Conservation (phyloP, 106 monocot species). For the Dendrobium chrysotoxum region DNA sequence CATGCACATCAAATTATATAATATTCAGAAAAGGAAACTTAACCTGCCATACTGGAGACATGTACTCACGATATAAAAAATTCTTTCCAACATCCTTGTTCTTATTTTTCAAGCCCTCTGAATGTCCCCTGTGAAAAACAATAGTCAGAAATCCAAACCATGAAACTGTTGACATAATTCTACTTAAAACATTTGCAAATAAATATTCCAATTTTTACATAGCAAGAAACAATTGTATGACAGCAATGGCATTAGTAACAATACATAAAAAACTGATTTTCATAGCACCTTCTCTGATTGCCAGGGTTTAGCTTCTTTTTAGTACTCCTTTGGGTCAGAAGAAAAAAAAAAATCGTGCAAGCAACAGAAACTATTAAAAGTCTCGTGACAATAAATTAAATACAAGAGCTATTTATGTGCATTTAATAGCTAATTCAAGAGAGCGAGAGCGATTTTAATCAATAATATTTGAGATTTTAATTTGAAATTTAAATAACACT, state of each 20-base stretch:
- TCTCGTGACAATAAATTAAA: neutral
- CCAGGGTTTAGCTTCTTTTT: neutral
- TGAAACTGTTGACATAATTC: neutral
- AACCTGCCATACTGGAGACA: slow-evolving; percentile 93
- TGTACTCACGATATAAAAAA: slow-evolving; percentile 57
- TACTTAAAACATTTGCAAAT: neutral
- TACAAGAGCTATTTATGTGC: too few relatives aligned
- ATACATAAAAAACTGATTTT: neutral
- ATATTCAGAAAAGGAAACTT: neutral
- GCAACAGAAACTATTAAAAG: neutral
- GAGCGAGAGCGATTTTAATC: too few relatives aligned
- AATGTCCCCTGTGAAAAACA: slow-evolving; percentile 12
- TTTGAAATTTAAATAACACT: too few relatives aligned
- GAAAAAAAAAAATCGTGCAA: neutral
- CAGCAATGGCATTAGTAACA: neutral
- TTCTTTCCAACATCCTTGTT: slow-evolving; percentile 20
- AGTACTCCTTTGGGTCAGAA: neutral
- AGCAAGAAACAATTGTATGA: neutral
- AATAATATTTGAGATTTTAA: too few relatives aligned
- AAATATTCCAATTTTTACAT: neutral
- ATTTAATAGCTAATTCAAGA: too few relatives aligned
- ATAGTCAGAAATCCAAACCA: neutral
- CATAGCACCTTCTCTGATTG: neutral
- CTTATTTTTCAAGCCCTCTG: slow-evolving; percentile 14
- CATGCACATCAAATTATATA: too few relatives aligned